Conservation (phyloP, 2,329 filamentous ascomycete species). For the Trichophyton rubrum region DNA sequence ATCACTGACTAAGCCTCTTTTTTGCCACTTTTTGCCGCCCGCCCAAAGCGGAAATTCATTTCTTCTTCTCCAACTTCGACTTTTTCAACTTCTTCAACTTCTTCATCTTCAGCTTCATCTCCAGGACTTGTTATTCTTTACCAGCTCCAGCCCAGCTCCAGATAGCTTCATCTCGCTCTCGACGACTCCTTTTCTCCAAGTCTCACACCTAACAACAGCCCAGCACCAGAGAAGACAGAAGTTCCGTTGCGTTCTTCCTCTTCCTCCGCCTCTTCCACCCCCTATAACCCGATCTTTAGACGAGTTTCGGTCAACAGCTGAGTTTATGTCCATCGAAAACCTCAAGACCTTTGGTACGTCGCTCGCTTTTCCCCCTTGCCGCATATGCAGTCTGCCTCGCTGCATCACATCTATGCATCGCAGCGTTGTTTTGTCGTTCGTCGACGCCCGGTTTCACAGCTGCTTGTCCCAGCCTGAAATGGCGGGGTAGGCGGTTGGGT, state of each 20-base stretch:
- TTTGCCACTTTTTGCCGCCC: constrained; percentile 5
- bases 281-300: constrained; percentile 28
- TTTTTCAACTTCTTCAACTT: constrained; percentile 4
- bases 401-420: not conserved
- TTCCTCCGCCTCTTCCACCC: constrained; percentile 16
- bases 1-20: constrained; percentile 5
- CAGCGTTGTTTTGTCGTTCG: not conserved
- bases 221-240: not conserved
- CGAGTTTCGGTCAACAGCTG: constrained; percentile 50
- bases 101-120: not conserved
- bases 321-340: constrained; percentile 99
- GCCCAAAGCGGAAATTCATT: not conserved
- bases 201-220: not conserved
- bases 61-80: constrained; percentile 1
- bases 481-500: constrained; percentile 26
- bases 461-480: constrained; percentile 11
- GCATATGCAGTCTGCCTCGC: not conserved
- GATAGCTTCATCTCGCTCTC: not conserved
- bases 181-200: not conserved
- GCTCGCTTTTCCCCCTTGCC: not conserved
- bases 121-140: not conserved
- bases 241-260: constrained; percentile 9
- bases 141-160: constrained; percentile 2
- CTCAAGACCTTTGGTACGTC: constrained; percentile 84
- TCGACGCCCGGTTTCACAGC: constrained; percentile 1